Base-by-base conservation (phyloP, 805 yeast genomes). In the Jamesozyma spencerorum region DNA sequence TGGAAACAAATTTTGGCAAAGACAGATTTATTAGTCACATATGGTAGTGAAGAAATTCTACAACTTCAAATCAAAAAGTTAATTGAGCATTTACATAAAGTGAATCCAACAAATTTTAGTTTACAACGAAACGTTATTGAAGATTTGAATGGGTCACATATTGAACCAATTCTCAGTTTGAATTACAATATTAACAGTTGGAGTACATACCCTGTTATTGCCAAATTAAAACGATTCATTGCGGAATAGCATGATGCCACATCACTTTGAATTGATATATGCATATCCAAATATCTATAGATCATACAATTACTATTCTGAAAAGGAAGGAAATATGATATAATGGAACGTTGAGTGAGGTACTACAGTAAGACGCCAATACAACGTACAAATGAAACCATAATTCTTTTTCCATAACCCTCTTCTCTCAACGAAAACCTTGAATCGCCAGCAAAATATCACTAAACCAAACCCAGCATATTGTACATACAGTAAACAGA, bases 21-120 rank as follows among this genome's bases (percentile, higher is more conserved):
- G 15, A 41, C 46, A 8, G 27, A 47, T 4, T 3, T 54, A 18
- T 32, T 45, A 13, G 31, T 55, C 3, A 47, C 49, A 0, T 53
- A 53, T 24, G 60, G 60, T 8, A 38, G 44, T 17, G 48, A 50
- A 10, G 60, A 54, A 37, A 48, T 55, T 4, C 39, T 54, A 19
- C 39, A 40, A 13, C 37, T 41, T 3, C 55, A 54, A 29, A 54
- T 54, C 26, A 30, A 34, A 19, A 13, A 37, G 14, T 35, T 52
- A 7, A 32, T 38, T 8, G 24, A 40, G 2, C 48, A 44, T 40
- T 37, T 52, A 18, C 11, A 24, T 1, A 18, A 29, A 5, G 19
- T 36, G 2, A n/a, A 34, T 2, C 18, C 30, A 5, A 4, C 5
- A 13, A 30, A 38, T 4, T 47, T 49, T 22, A 43, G 13, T 20